These are phyloP conservation scores for Arabidopsis lyrata DNA, from an alignment of 441 rosid genomes.

Conservation along the genomic window DNA sequence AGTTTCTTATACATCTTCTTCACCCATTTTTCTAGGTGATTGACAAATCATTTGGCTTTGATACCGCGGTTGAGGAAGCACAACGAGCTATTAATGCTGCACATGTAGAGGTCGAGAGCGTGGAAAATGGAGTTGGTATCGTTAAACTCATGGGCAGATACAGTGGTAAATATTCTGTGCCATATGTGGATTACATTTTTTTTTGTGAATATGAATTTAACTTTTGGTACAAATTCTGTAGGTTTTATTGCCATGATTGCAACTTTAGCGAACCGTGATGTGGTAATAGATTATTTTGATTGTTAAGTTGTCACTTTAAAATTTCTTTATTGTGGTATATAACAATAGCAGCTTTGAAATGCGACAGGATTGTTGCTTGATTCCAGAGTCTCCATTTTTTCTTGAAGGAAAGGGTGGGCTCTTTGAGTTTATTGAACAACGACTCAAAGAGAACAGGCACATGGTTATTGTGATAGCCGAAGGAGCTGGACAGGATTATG, in stretches of 20 bases:
- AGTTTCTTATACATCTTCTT: slow-evolving; percentile 30
- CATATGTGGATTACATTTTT: slow-evolving; percentile 10
- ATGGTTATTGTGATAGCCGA: slow-evolving; percentile 72
- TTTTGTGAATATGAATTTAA: slow-evolving; percentile 18
- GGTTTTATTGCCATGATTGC: slow-evolving; percentile 80
- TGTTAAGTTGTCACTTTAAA: slow-evolving; percentile 7
- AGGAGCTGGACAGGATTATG: slow-evolving; percentile 77
- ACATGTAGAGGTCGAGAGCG: slow-evolving; percentile 80
- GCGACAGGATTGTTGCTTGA: slow-evolving; percentile 83
- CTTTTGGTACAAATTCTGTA: slow-evolving; percentile 37
- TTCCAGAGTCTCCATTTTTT: slow-evolving; percentile 77
- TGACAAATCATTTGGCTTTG: slow-evolving; percentile 80
- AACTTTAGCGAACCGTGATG: slow-evolving; percentile 80
- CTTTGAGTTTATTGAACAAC: slow-evolving; percentile 65
- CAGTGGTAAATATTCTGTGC: slow-evolving; percentile 56
- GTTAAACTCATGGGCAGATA: slow-evolving; percentile 86
- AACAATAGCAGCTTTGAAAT: slow-evolving; percentile 38
- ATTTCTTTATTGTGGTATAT: slow-evolving; percentile 1
- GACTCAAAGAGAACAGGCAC: slow-evolving; percentile 68
- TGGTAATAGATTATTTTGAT: slow-evolving; percentile 55
- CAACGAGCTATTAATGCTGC: slow-evolving; percentile 88
- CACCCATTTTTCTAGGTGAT: slow-evolving; percentile 56
- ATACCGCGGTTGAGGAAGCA: slow-evolving; percentile 81
- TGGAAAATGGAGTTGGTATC: slow-evolving; percentile 77
- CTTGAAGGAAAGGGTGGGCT: slow-evolving; percentile 76